Conservation (phyloP, 148 eudicot species). For the Nyssa sinensis region DNA sequence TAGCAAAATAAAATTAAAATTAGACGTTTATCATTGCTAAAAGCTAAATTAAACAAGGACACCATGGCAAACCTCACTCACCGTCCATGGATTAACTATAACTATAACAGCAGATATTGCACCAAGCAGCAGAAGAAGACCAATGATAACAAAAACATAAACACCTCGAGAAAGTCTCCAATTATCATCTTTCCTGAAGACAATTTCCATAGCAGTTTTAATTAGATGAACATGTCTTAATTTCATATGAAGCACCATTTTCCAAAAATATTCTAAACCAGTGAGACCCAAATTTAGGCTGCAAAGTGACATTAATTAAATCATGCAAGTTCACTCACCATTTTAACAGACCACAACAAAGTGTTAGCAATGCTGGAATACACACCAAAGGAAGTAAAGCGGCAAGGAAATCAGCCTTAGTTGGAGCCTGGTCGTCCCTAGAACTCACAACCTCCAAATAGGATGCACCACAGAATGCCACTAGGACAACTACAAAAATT, state of each 20-base stretch:
- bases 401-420: slow-evolving; percentile 84
- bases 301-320: slow-evolving; percentile 9
- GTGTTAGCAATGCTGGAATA: slow-evolving; percentile 79
- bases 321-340: slow-evolving; percentile 51
- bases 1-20: slow-evolving; percentile 17
- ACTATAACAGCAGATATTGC: slow-evolving; percentile 89
- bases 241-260: not conserved
- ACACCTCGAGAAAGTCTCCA: slow-evolving; percentile 93
- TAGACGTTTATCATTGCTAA: slow-evolving; percentile 4
- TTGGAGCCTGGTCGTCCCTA: slow-evolving; percentile 61
- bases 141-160: slow-evolving; percentile 62
- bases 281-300: not conserved
- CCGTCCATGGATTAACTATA: slow-evolving; percentile 88
- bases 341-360: slow-evolving; percentile 85
- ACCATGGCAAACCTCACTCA: slow-evolving; percentile 31
- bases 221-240: slow-evolving; percentile 4
- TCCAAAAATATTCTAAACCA: not conserved
- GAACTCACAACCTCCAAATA: slow-evolving; percentile 69
- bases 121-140: slow-evolving; percentile 86
- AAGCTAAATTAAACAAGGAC: slow-evolving; percentile 13
- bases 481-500: slow-evolving; percentile 66
- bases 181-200: slow-evolving; percentile 89
- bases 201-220: slow-evolving; percentile 17
- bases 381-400: slow-evolving; percentile 94
- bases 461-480: slow-evolving; percentile 87